Evolutionary conservation across 371 early-diverging fungal species (phyloP), one percentile per base, ranked within the genome.

Genomic region (Lichtheimia ramosa): DNA sequence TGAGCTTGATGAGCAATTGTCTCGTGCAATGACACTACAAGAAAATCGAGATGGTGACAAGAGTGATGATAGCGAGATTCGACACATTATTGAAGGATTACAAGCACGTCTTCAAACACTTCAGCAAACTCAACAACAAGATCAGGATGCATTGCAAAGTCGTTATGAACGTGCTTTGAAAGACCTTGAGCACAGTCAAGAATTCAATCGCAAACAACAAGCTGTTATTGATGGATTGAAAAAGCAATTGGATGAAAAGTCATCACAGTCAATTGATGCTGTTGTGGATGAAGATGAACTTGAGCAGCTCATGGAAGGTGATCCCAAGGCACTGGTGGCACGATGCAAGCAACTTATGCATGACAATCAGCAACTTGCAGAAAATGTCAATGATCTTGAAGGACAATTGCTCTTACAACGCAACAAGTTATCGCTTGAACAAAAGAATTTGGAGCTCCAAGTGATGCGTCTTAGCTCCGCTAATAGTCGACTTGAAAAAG

Each of bases 401-500:
- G 67, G 66, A 1, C 75, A 79, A 15, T 58, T 79, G 13, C 60
- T 63, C 0, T 43, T 70, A 13, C 74, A 79, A 39, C 72, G 73
- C 6, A 66, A 62, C 20, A 71, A 74, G 51, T 40, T 70, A 2
- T 58, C 70, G 1, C 34, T 69, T 14, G 77, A 79, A 48, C 65
- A 72, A 8, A 79, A 73, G 57, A 70, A 74, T n/a, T 34, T 79
- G 15, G 77, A 79, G 43, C 18, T 68, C 8, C 74, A 79, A 51
- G 39, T 76, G 20, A 69, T 74, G 64, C 72, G 72, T 28, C 57
- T 76, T 3, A 68, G 68, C 0, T 74, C 75, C 14, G 71, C 74
- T 0, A 79, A 79, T 42, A 74, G 73, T 48, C 71, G 74, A 2
- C 62, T 79, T 25, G 80, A 79, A 53, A 74, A 74, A 41, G 80